These are phyloP conservation scores for Dillenia suffruticosa DNA, from an alignment of 164 flowering plant genomes.

Conservation along the genomic window DNA sequence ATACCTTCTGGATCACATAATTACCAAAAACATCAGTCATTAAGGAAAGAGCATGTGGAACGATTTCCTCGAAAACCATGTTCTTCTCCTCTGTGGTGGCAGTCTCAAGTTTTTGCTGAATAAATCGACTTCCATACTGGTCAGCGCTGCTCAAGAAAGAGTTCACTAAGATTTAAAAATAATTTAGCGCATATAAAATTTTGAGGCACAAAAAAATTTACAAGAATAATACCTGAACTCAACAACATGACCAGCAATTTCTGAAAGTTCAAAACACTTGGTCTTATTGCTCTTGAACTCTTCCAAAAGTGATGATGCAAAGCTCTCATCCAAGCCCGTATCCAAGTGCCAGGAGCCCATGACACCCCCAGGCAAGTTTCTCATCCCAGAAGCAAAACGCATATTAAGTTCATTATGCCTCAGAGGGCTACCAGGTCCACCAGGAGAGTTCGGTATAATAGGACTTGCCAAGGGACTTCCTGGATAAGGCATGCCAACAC, in stretches of 20 bases:
- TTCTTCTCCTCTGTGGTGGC: conserved; percentile 76
- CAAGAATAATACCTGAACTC: conserved; percentile 66
- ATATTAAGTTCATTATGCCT: conserved; percentile 59
- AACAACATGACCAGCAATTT: conserved; percentile 84
- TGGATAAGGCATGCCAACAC: conserved; percentile 66
- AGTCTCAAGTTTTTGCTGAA: conserved; percentile 92
- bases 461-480: conserved; percentile 74
- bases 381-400: conserved; percentile 54
- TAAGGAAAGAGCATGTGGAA: conserved; percentile 73
- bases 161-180: background rate
- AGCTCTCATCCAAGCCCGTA: conserved; percentile 44
- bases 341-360: conserved; percentile 68
- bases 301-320: conserved; percentile 65
- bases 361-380: conserved; percentile 56
- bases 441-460: conserved; percentile 55
- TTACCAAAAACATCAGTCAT: conserved; percentile 97
- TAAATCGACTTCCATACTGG: conserved; percentile 91
- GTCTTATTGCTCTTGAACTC: conserved; percentile 84
- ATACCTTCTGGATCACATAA: conserved; percentile 94
- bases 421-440: conserved; percentile 69
- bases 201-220: background rate
- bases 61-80: conserved; percentile 80
- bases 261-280: conserved; percentile 76
- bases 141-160: conserved; percentile 60
- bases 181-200: background rate